These are phyloP conservation scores for Xylariaceae sp. DNA, from an alignment of 2,329 filamentous ascomycete species.

Conservation along the genomic window DNA sequence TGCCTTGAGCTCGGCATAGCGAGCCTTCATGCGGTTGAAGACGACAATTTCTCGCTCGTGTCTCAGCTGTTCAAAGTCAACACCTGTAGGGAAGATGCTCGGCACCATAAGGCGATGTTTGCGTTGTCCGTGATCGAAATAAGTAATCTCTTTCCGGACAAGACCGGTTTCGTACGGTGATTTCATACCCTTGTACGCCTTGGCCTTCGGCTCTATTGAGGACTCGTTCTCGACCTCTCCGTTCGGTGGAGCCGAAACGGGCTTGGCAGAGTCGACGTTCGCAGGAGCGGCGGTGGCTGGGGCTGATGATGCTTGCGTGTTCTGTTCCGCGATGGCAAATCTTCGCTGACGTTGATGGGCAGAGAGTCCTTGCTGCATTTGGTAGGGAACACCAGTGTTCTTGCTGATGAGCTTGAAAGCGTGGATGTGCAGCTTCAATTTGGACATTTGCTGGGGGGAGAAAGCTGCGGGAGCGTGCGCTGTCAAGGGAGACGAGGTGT, in stretches of 20 bases:
- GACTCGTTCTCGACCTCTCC: constrained; percentile 31
- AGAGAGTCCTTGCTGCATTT: constrained; percentile 81
- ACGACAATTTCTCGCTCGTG: constrained; percentile 85
- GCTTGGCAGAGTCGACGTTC: constrained; percentile 31
- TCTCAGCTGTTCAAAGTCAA: constrained; percentile 81
- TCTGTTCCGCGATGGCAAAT: constrained; percentile 50
- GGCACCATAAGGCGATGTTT: constrained; percentile 78
- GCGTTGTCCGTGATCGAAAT: constrained; percentile 73
- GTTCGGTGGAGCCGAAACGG: constrained; percentile 35
- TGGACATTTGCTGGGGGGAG: constrained; percentile 72
- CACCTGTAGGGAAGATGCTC: constrained; percentile 81
- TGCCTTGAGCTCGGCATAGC: constrained; percentile 79
- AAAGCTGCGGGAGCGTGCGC: constrained; percentile 53
- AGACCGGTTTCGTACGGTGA: constrained; percentile 63
- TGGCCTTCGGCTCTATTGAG: constrained; percentile 38
- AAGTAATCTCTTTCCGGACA: constrained; percentile 64
- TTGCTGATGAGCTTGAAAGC: constrained; percentile 90
- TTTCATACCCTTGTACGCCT: constrained; percentile 70
- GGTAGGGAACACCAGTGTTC: constrained; percentile 75
- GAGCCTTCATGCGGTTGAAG: constrained; percentile 84
- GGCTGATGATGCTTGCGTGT: constrained; percentile 38
- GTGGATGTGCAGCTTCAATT: constrained; percentile 80
- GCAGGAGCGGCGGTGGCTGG: constrained; percentile 44
- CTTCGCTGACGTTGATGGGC: constrained; percentile 64
- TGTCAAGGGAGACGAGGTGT: constrained; percentile 34